These are phyloP conservation scores for Miscanthus lutarioriparius DNA, from an alignment of 176 grass and related monocot genomes.

Conservation along the genomic window DNA sequence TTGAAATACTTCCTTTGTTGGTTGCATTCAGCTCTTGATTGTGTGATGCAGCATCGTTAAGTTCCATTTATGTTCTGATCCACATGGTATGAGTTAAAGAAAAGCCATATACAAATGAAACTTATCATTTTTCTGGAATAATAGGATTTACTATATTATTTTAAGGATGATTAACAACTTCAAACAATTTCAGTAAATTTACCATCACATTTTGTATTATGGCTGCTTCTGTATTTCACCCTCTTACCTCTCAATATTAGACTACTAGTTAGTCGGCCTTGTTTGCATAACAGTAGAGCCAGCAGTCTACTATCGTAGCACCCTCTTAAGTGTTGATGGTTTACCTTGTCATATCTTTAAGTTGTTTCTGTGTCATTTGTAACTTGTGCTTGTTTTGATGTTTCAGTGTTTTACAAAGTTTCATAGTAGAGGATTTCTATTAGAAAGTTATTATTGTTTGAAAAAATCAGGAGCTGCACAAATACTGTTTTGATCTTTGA, in stretches of 20 bases:
- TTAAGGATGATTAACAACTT: too few species aligned
- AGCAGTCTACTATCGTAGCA: neutral
- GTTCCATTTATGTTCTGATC: neutral
- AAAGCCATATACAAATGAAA: neutral
- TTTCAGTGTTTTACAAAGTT: neutral
- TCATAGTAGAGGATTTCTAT: neutral
- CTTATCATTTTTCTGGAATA: neutral
- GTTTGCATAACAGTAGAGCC: neutral
- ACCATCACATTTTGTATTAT: neutral
- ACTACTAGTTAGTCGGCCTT: neutral
- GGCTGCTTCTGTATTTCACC: neutral
- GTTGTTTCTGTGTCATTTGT: neutral
- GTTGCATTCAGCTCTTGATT: constrained; percentile 4
- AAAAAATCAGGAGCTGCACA: neutral
- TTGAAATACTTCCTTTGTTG: constrained; percentile 10
- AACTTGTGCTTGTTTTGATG: neutral
- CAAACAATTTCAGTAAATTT: neutral
- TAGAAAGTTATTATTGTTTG: constrained; percentile 19
- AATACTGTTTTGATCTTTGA: neutral
- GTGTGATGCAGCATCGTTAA: neutral
- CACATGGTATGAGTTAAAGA: neutral
- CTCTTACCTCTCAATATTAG: neutral
- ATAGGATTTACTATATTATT: constrained; percentile 16
- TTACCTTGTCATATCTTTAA: neutral
- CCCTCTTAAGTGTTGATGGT: neutral